These are phyloP conservation scores for Fusarium concolor DNA, from an alignment of 2,329 filamentous ascomycete species.

Conservation along the genomic window DNA sequence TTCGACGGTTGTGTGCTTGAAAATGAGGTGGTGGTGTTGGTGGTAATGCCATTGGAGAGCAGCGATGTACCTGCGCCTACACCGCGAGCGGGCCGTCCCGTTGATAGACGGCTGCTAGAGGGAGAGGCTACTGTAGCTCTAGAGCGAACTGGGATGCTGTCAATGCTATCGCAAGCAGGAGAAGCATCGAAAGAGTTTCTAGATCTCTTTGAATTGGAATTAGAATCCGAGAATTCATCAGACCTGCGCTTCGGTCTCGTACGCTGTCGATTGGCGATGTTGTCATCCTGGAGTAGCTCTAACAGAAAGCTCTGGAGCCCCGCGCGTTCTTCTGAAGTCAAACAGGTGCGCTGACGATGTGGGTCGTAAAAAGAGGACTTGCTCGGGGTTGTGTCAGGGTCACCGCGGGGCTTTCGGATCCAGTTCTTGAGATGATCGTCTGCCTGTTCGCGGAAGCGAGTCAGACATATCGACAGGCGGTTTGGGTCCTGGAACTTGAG, in stretches of 20 bases:
- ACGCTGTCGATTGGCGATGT: constrained; percentile 9
- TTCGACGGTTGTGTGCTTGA: constrained; percentile 11
- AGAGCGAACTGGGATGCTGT: constrained; percentile 41
- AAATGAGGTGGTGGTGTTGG: constrained; percentile 15
- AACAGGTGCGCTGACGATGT: constrained; percentile 36
- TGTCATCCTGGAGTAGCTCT: constrained; percentile 29
- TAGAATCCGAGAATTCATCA: constrained; percentile 33
- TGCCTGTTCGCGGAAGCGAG: constrained; percentile 42
- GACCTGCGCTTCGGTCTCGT: constrained; percentile 40
- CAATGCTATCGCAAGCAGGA: constrained; percentile 19
- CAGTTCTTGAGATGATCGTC: constrained; percentile 34
- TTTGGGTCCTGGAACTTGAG: constrained; percentile 38
- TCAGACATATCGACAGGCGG: constrained; percentile 37
- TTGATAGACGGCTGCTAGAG: neutral
- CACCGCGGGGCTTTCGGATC: constrained; percentile 35
- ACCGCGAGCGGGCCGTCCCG: constrained; percentile 31
- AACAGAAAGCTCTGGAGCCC: constrained; percentile 45
- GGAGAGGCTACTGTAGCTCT: constrained; percentile 8
- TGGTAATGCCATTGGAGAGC: constrained; percentile 21
- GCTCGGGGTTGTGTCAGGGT: constrained; percentile 35
- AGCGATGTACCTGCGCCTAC: constrained; percentile 26
- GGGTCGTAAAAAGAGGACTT: constrained; percentile 32
- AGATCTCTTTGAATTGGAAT: constrained; percentile 25
- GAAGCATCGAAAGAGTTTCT: constrained; percentile 27
- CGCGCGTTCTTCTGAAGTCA: constrained; percentile 38